phyloP scores from a whole-genome alignment of 1,284 basidiomycete species.

The Mycena citricolor region DNA sequence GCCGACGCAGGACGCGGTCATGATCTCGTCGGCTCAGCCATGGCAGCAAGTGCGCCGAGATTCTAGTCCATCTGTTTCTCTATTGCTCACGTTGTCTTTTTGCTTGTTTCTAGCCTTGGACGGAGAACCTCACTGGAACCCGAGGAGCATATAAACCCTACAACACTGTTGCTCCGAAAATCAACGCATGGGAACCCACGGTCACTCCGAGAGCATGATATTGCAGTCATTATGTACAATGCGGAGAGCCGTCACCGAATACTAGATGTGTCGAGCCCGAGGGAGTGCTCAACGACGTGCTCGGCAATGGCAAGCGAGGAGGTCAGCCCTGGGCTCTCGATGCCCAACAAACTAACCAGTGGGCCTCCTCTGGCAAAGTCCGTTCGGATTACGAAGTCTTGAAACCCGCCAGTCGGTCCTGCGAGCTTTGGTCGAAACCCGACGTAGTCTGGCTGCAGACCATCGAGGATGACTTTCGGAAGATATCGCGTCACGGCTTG shows the following conservation, averaged over 20 bases:
- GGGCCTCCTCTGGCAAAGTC: constrained; percentile 45
- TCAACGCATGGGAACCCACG: constrained; percentile 82
- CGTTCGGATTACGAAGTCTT: constrained; percentile 77
- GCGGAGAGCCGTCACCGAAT: no score
- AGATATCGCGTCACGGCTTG: constrained; percentile 72
- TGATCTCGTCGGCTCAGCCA: constrained; percentile 66
- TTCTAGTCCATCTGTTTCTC: constrained; percentile 1
- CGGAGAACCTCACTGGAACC: constrained; percentile 90
- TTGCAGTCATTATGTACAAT: no score
- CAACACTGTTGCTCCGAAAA: constrained; percentile 82
- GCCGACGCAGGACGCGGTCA: constrained; percentile 72
- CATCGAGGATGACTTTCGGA: constrained; percentile 63
- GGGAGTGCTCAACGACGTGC: constrained; percentile 61
- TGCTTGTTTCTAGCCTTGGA: constrained; percentile 55
- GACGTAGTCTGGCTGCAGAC: constrained; percentile 85
- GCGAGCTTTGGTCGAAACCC: constrained; percentile 91
- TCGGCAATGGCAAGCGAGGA: constrained; percentile 76
- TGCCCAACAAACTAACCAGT: constrained; percentile 77
- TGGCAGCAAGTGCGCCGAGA: constrained; percentile 79
- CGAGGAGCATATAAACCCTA: constrained; percentile 86
- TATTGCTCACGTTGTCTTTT: constrained; percentile 5
- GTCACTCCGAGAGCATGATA: constrained; percentile 45
- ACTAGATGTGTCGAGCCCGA: no score
- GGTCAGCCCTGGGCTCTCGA: constrained; percentile 79
- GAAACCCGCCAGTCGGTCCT: constrained; percentile 73